Base-by-base conservation (phyloP, 1,139 yeast genomes). In the Debaryomyces coudertii region DNA sequence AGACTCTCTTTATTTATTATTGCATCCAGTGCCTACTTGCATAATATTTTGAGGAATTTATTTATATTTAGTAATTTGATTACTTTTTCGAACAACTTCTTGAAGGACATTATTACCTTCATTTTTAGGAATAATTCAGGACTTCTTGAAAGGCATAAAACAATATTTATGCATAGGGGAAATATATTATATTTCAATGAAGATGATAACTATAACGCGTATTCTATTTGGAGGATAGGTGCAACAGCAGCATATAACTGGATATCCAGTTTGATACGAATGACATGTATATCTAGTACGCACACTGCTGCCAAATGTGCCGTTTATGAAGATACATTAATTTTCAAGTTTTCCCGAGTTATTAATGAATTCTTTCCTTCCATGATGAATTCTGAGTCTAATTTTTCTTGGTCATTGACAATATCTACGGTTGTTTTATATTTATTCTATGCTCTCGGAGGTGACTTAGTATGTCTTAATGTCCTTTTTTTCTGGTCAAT, bases 381-480 rank as follows among this genome's bases (percentile, higher is more conserved):
- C 23, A 52, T 35, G 35, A 14, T 16, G 14, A 23, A 8, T 18
- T 15, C 6, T 7, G 25, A 24, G 14, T 18, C 37, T 2, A 44
- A 34, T 2, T 9, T 36, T 16, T 20, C 47, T 41, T 7, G 27
- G 39, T 12, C 34, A 5, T 46, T 60, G 36, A 61, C 62, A 9
- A 11, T 47, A 37, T 43, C 57, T 14, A 62, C 71, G 12, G 50
- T 70, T n/a, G n/a, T 49, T 16, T 42, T 65, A 6, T 70, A 63
- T 56, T 45, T 65, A 29, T 9, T 51, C 4, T 71, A 68, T 50
- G 69, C 68, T 0, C 40, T 66, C 11, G 47, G 65, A 4, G 74
- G 73, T 2, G 65, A 68, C 52, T 43, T 69, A 24, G 46, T 71
- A 8, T 61, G 68, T 31, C 47, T 68, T 47, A 67, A 70, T 46